Evolutionary conservation across 2,329 filamentous ascomycete species (phyloP), one percentile per base, ranked within the genome.

Genomic region (Sphaerulina vaccinii): DNA sequence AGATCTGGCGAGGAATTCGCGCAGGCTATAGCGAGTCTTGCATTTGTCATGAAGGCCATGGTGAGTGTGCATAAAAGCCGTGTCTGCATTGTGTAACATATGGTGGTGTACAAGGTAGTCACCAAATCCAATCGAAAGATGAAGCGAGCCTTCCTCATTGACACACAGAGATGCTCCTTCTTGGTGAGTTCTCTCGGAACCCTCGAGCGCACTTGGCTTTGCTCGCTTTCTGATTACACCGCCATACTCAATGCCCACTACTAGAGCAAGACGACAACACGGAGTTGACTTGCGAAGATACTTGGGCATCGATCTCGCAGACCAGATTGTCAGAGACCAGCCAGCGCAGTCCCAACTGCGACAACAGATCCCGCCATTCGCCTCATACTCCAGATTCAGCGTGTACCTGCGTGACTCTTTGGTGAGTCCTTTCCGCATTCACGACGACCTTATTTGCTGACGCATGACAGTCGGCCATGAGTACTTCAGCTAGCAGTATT

Each of bases 241-340:
- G n/a, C 16, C 29, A n/a, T 10, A 15, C n/a, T 18, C 37, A 13
- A 45, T 52, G 43, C 22, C 15, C 15, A 41, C 32, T 24, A 44
- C 19, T 13, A 54, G 41, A 13, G 42, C 32, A 16, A 49, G 49
- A 49, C 48, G 47, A 33, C 55, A 56, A 19, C 60, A 54, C 52
- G 60, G 57, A 18, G 56, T 60, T 35, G 58, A 60, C 41, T 49
- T 56, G 36, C 59, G 60, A 38, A 41, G 55, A 23, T 61, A 56
- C 35, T 36, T 60, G 16, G 52, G 53, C 23, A 48, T 61, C 39
- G 57, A 62, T 21, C 3, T 9, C 18, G 32, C 44, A 15, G n/a
- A 37, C 2, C 44, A 23, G 13, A 18, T 15, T 22, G 5, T 18
- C 43, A 46, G 43, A 16, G 13, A 16, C 33, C 42, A 22, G 22